These are phyloP conservation scores for Eimeria maxima DNA, from an alignment of 169 alveolate species.

Conservation along the genomic window DNA sequence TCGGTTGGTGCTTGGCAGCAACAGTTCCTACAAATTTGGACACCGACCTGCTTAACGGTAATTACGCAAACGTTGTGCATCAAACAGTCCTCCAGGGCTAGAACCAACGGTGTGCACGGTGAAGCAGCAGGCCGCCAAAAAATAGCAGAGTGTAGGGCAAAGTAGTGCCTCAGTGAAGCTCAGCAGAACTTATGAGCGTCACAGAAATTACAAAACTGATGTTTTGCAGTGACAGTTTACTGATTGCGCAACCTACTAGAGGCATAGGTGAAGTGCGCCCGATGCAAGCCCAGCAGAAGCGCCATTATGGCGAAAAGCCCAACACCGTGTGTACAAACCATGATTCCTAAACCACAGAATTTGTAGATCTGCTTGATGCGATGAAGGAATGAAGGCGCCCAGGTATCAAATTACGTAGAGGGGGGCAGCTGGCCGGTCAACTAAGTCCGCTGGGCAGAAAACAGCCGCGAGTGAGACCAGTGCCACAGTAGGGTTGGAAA, in stretches of 20 bases:
- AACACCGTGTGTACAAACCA: not conserved
- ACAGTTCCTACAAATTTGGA: not conserved
- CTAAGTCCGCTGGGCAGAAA: constrained; percentile 41
- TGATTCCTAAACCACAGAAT: not conserved
- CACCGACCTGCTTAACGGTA: not conserved
- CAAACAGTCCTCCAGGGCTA: not conserved
- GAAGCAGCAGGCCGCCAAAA: not conserved
- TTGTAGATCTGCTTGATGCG: not conserved
- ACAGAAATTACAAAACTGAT: not conserved
- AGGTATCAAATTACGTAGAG: not conserved
- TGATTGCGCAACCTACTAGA: constrained; percentile 28
- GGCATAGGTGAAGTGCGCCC: constrained; percentile 11
- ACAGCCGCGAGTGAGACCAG: not conserved
- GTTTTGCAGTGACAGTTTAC: not conserved
- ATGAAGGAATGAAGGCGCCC: not conserved
- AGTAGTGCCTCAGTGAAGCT: not conserved
- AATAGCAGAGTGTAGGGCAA: not conserved
- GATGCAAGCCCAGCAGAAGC: constrained; percentile 5
- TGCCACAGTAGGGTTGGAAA: not conserved
- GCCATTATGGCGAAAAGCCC: constrained; percentile 21
- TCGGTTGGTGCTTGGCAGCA: not conserved
- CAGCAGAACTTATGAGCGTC: not conserved
- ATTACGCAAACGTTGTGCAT: not conserved
- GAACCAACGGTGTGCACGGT: not conserved
- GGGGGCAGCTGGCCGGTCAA: not conserved